Percentiles rank a stretch among this genome's conserved stretches.
Conservation (phyloP, 2,329 filamentous ascomycete genomes). For the Pestalotiopsis sp. region DNA sequence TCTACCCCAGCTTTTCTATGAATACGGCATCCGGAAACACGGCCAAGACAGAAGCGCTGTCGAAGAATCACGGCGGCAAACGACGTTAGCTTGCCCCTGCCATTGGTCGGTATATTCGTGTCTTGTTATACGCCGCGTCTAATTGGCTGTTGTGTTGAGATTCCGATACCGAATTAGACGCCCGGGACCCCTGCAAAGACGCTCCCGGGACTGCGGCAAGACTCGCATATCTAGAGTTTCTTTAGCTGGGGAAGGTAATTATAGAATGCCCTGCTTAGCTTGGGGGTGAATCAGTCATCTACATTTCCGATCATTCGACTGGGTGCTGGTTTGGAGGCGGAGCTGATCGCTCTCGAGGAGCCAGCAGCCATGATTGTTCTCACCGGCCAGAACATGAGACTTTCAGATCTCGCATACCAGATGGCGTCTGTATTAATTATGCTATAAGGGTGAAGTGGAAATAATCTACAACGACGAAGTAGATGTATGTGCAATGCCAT, state of each 20-base stretch:
- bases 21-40: background rate
- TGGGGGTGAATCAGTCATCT: background rate
- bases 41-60: background rate
- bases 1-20: background rate
- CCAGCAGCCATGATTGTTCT: too few relatives aligned
- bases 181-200: constrained; percentile 15
- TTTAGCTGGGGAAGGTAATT: background rate
- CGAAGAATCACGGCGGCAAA: constrained; percentile 4
- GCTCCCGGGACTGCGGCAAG: background rate
- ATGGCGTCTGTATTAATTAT: too few relatives aligned
- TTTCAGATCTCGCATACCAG: too few relatives aligned
- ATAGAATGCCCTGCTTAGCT: background rate
- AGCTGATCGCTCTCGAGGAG: background rate
- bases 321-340: background rate
- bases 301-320: background rate
- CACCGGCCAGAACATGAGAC: too few relatives aligned
- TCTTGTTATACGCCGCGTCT: constrained; percentile 15
- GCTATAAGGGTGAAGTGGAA: too few relatives aligned
- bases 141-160: constrained; percentile 18
- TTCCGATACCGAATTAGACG: constrained; percentile 17
- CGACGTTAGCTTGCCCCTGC: background rate
- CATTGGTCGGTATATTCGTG: background rate
- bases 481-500: too few relatives aligned
- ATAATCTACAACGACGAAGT: too few relatives aligned
- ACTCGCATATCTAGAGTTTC: background rate